phyloP scores from a whole-genome alignment of 345 rosid species.

The Stellera chamaejasme region DNA sequence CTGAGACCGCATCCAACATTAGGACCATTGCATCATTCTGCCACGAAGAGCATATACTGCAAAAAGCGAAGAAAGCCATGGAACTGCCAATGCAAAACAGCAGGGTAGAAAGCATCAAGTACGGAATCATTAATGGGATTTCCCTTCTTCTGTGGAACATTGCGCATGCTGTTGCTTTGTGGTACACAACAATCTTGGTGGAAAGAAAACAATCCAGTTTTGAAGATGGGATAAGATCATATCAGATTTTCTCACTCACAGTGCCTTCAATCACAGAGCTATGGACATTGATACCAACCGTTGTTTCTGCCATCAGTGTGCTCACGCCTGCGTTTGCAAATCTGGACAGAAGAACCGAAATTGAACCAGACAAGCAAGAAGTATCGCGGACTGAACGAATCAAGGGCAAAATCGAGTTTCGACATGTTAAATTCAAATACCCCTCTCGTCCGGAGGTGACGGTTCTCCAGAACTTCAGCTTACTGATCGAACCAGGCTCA shows the following conservation, averaged over 20 bases:
- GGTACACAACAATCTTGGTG: constrained; percentile 47
- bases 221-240: constrained; percentile 37
- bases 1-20: constrained; percentile 50
- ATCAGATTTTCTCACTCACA: constrained; percentile 66
- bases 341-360: constrained; percentile 44
- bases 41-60: constrained; percentile 46
- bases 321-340: constrained; percentile 48
- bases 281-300: constrained; percentile 55
- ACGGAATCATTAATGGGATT: constrained; percentile 51
- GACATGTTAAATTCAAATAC: constrained; percentile 40
- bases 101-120: constrained; percentile 38
- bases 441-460: constrained; percentile 48
- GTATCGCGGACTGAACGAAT: constrained; percentile 14
- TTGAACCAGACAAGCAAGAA: constrained; percentile 33
- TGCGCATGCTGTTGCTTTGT: constrained; percentile 61
- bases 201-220: constrained; percentile 32
- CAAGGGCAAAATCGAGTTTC: constrained; percentile 33
- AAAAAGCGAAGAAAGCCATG: constrained; percentile 27
- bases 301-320: constrained; percentile 40
- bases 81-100: constrained; percentile 29
- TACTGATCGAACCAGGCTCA: constrained; percentile 38
- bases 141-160: constrained; percentile 66
- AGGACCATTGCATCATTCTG: constrained; percentile 58
- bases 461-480: constrained; percentile 38
- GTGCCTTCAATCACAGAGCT: constrained; percentile 66